Percentiles rank a stretch among this genome's conserved stretches.
Conservation (phyloP, 805 yeast species). For the Kluyveromyces starmeri region DNA sequence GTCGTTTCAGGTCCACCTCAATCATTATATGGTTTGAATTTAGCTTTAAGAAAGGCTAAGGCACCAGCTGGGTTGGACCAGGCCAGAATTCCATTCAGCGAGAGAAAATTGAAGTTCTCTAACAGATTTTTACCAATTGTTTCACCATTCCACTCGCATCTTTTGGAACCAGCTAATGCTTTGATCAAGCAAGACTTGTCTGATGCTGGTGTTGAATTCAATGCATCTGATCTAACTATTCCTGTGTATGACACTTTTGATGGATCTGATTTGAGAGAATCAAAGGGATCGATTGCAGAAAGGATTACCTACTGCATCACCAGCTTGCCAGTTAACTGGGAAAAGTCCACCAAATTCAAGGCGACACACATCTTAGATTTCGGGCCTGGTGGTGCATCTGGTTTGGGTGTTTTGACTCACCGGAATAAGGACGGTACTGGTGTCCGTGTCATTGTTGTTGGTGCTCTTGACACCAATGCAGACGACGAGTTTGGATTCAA, state of each 20-base stretch:
- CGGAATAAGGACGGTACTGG: slow-evolving; percentile 99
- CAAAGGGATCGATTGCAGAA: slow-evolving; percentile 44
- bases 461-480: slow-evolving; percentile 63
- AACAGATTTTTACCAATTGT: slow-evolving; percentile 91
- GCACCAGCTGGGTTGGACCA: slow-evolving; percentile 93
- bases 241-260: slow-evolving; percentile 89
- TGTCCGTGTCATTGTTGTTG: slow-evolving; percentile 87
- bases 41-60: slow-evolving; percentile 85
- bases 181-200: slow-evolving; percentile 58
- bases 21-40: slow-evolving; percentile 90
- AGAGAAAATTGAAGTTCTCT: slow-evolving; percentile 88
- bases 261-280: slow-evolving; percentile 67
- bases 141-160: slow-evolving; percentile 93
- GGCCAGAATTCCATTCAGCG: slow-evolving; percentile 85
- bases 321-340: slow-evolving; percentile 91
- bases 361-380: slow-evolving; percentile 90
- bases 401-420: slow-evolving; percentile 91
- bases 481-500: slow-evolving; percentile 92
- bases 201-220: slow-evolving; percentile 49
- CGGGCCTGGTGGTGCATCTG: slow-evolving; percentile 98
- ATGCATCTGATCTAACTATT: slow-evolving; percentile 48
- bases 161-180: slow-evolving; percentile 64
- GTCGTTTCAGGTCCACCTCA: slow-evolving; percentile 98
- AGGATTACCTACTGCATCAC: slow-evolving; percentile 80
- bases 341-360: slow-evolving; percentile 67